Evolutionary conservation across 495 filamentous ascomycete species (phyloP), one percentile per base, ranked within the genome.

Genomic region (Articulospora tetracladia): DNA sequence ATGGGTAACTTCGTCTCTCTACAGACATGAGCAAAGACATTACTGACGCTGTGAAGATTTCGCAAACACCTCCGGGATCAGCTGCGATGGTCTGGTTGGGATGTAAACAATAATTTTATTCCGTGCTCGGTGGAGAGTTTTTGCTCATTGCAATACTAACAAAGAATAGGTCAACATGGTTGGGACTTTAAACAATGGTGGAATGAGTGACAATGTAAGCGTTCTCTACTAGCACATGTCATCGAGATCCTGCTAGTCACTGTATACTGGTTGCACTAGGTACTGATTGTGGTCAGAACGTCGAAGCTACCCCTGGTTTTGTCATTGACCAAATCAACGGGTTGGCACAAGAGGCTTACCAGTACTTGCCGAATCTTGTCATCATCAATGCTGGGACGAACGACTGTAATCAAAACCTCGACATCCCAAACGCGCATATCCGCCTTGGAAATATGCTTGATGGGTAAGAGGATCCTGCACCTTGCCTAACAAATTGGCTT

Each of bases 1-100:
- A 81, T 64, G 80, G 79, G 19, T 73, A 64, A 59, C 61, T 82
- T 27, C 73, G 72, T 25, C 67, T 74, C 61, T 66, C 79, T 11
- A 65, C 66, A 20, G 70, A 74, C 53, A 64, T 67, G 51, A n/a
- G 11, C 46, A 49, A 49, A 52, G 2, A 32, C 13, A 32, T 32
- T 32, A 32, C 30, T 32, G 30, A 32, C 4, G 30, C 30, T 13
- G 30, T n/a, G n/a, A n/a, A n/a, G n/a, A n/a, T n/a, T n/a, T n/a
- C n/a, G n/a, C n/a, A n/a, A n/a, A n/a, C n/a, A n/a, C n/a, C n/a
- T n/a, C n/a, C n/a, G n/a, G n/a, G n/a, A n/a, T n/a, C n/a, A n/a
- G n/a, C n/a, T n/a, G n/a, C n/a, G n/a, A n/a, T n/a, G n/a, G n/a
- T n/a, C n/a, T n/a, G n/a, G n/a, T n/a, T n/a, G n/a, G n/a, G n/a